A percentile compares a stretch with the other conserved stretches of the same genome.
These are phyloP conservation scores for Tolypocladium nubicola DNA, from an alignment of 2,329 filamentous ascomycete species.

Conservation along the genomic window DNA sequence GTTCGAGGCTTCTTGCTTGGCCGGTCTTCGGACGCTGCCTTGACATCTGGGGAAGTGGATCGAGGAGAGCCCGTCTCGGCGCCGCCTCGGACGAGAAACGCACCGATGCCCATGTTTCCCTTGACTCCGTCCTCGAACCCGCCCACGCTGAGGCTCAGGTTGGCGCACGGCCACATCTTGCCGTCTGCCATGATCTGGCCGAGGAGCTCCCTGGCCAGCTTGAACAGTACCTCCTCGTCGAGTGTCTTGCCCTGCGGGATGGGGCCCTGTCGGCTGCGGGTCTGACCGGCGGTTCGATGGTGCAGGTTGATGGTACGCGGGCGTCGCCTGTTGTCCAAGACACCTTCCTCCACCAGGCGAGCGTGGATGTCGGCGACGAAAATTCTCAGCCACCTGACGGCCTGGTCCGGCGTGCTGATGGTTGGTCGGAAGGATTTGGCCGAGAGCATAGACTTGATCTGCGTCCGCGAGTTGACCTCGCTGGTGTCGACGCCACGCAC, in stretches of 20 bases:
- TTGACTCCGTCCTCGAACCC: conserved; percentile 83
- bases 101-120: conserved; percentile 76
- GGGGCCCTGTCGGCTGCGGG: conserved; percentile 61
- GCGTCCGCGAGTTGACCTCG: conserved; percentile 82
- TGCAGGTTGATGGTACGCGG: conserved; percentile 82
- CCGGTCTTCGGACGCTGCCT: conserved; percentile 3
- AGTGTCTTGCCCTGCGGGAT: conserved; percentile 69
- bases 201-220: conserved; percentile 66
- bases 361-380: conserved; percentile 88
- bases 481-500: conserved; percentile 79
- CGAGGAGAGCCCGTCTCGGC: conserved; percentile 43
- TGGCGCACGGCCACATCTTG: conserved; percentile 80
- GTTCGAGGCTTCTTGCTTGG: conserved; percentile 21
- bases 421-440: conserved; percentile 88
- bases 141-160: conserved; percentile 78
- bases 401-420: conserved; percentile 71
- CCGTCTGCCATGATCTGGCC: conserved; percentile 70
- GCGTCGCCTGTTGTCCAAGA: conserved; percentile 74
- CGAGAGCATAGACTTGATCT: conserved; percentile 95
- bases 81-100: conserved; percentile 71
- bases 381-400: conserved; percentile 75
- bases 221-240: conserved; percentile 62
- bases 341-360: conserved; percentile 80
- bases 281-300: conserved; percentile 63
- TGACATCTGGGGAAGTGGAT: conserved; percentile 6